Evolutionary conservation across 1,284 basidiomycete genomes (phyloP).

Genomic region (Sanghuangporus sanghuang): DNA sequence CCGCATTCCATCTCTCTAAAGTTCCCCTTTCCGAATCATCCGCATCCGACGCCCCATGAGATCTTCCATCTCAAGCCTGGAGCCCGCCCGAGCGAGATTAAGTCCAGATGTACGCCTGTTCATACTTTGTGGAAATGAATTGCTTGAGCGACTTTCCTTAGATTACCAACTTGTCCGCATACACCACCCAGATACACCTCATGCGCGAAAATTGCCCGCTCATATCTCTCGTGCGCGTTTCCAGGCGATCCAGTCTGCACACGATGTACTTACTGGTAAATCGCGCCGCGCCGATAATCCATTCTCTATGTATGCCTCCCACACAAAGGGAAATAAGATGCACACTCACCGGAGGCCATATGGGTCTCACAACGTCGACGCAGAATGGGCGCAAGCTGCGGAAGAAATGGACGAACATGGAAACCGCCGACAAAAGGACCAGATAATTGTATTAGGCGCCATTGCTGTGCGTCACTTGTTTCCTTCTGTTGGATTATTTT

Average conservation of each 20-base stretch:
- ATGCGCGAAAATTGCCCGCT: constrained; percentile 28
- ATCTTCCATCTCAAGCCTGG: constrained; percentile 45
- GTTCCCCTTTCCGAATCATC: constrained; percentile 35
- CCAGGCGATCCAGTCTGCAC: constrained; percentile 44
- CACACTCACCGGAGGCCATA: neutral
- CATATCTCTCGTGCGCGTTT: constrained; percentile 40
- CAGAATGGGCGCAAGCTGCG: constrained; percentile 14
- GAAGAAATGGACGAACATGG: constrained; percentile 20
- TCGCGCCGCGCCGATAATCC: constrained; percentile 8
- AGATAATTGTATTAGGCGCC: constrained; percentile 35
- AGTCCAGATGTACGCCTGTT: constrained; percentile 40
- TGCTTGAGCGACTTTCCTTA: constrained; percentile 20
- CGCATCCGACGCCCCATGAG: constrained; percentile 43
- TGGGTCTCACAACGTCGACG: constrained; percentile 9
- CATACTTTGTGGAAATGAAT: neutral
- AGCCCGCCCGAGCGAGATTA: constrained; percentile 42
- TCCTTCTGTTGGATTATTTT: neutral
- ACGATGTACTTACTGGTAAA: constrained; percentile 37
- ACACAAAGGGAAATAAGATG: neutral
- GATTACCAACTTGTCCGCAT: constrained; percentile 51
- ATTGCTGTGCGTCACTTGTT: constrained; percentile 26
- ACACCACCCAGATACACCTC: constrained; percentile 44
- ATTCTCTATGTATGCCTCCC: neutral
- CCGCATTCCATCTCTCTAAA: neutral
- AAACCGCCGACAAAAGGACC: constrained; percentile 35